Percentiles rank a stretch among this genome's conserved stretches.
These are phyloP conservation scores for Parietaria judaica DNA, from an alignment of 306 rosid genomes.

Conservation along the genomic window DNA sequence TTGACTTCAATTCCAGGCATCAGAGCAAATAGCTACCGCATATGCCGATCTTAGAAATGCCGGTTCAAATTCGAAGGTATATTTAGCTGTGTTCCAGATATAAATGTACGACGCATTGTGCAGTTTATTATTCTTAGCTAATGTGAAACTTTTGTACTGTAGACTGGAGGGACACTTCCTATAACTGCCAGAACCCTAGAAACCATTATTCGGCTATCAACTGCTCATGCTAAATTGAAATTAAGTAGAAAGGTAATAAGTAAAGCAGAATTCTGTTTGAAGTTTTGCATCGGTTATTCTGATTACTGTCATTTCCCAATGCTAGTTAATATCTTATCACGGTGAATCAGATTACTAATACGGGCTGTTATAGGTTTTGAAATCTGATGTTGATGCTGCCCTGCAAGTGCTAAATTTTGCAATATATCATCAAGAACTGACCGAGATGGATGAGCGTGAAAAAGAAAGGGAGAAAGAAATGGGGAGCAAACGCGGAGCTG, in stretches of 20 bases:
- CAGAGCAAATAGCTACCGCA: slow-evolving; percentile 82
- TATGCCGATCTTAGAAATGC: slow-evolving; percentile 93
- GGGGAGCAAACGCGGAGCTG: slow-evolving; percentile 62
- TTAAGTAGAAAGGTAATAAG: slow-evolving; percentile 65
- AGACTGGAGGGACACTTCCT: slow-evolving; percentile 99
- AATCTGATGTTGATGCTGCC: slow-evolving; percentile 91
- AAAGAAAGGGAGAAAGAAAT: slow-evolving; percentile 59
- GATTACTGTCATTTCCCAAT: not conserved
- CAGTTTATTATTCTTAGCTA: slow-evolving; percentile 8
- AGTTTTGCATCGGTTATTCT: slow-evolving; percentile 1
- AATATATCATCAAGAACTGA: slow-evolving; percentile 83
- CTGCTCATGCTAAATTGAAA: slow-evolving; percentile 95
- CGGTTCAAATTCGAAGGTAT: slow-evolving; percentile 75
- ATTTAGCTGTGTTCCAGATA: slow-evolving; percentile 1
- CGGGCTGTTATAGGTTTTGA: slow-evolving; percentile 49
- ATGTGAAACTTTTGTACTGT: slow-evolving; percentile 30
- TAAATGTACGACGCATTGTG: slow-evolving; percentile 3
- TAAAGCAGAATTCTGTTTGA: slow-evolving; percentile 2
- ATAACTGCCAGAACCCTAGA: slow-evolving; percentile 96
- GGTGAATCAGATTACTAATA: slow-evolving; percentile 4
- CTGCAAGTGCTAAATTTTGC: slow-evolving; percentile 78
- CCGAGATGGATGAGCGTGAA: slow-evolving; percentile 94
- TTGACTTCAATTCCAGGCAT: slow-evolving; percentile 52
- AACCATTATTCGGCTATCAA: slow-evolving; percentile 94
- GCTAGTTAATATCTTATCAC: not conserved